Percentiles rank a stretch among this genome's conserved stretches.
Conservation (phyloP, 2,329 filamentous ascomycete genomes). For the Plenodomus tracheiphilus region DNA sequence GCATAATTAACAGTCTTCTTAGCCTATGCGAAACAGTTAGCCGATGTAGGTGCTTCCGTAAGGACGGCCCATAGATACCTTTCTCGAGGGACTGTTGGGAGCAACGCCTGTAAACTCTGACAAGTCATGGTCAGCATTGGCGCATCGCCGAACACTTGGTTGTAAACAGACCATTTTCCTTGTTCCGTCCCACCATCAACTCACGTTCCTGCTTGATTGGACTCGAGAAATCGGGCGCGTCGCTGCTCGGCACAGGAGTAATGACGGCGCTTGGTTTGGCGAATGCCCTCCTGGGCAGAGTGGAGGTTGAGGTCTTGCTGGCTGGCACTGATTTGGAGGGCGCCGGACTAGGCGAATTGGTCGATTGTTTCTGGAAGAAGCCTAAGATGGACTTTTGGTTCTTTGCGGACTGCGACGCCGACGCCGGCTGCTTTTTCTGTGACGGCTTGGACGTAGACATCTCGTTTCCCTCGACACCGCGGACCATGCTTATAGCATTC, state of each 20-base stretch:
- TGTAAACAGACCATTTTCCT: slow-evolving; percentile 56
- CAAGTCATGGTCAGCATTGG: slow-evolving; percentile 49
- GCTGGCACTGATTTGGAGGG: slow-evolving; percentile 32
- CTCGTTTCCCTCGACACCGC: slow-evolving; percentile 53
- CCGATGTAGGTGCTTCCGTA: background rate
- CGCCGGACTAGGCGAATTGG: slow-evolving; percentile 51
- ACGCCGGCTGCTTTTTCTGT: slow-evolving; percentile 52
- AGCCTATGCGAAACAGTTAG: slow-evolving; percentile 47
- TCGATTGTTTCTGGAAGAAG: slow-evolving; percentile 71
- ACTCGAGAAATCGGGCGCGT: slow-evolving; percentile 67
- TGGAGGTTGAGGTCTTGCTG: slow-evolving; percentile 31
- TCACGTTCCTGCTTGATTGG: slow-evolving; percentile 67
- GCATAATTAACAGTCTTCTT: slow-evolving; percentile 77
- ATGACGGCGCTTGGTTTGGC: slow-evolving; percentile 46
- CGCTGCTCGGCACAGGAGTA: slow-evolving; percentile 81
- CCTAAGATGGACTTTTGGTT: slow-evolving; percentile 74
- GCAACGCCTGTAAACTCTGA: slow-evolving; percentile 50
- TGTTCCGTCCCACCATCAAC: slow-evolving; percentile 53
- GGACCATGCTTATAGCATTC: slow-evolving; percentile 40
- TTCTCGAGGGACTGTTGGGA: slow-evolving; percentile 76
- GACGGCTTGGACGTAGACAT: slow-evolving; percentile 50
- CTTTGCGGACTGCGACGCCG: slow-evolving; percentile 55
- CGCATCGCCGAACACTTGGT: slow-evolving; percentile 40
- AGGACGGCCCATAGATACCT: slow-evolving; percentile 56
- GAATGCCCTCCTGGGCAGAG: slow-evolving; percentile 39